Percentiles rank a stretch among this genome's conserved stretches.
Evolutionary conservation across 2,329 filamentous ascomycete genomes (phyloP).

Genomic region (Arthroderma sp.): DNA sequence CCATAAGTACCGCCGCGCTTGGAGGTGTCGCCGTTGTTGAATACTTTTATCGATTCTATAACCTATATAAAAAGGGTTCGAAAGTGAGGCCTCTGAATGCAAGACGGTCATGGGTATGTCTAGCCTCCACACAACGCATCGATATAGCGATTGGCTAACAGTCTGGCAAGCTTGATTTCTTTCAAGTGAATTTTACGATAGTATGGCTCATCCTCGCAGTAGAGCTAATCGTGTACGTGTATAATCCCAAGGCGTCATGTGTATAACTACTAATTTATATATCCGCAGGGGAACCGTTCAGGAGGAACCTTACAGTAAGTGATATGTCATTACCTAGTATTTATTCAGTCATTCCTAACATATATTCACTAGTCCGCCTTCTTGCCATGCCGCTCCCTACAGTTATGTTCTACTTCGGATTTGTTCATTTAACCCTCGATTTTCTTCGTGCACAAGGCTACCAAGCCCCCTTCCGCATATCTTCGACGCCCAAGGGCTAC

Average conservation of each 20-base stretch:
- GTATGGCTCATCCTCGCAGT: constrained; percentile 35
- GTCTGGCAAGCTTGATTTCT: constrained; percentile 31
- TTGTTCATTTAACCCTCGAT: constrained; percentile 32
- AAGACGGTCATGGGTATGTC: constrained; percentile 31
- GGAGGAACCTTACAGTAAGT: constrained; percentile 29
- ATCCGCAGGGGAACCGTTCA: constrained; percentile 30
- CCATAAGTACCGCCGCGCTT: constrained; percentile 31
- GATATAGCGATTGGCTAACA: constrained; percentile 5
- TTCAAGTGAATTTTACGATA: constrained; percentile 36
- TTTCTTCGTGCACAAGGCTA: constrained; percentile 32
- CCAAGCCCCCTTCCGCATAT: constrained; percentile 50
- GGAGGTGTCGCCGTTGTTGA: constrained; percentile 34
- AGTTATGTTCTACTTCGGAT: constrained; percentile 37
- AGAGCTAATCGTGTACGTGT: constrained; percentile 32
- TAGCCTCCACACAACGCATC: neutral
- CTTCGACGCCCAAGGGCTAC: constrained; percentile 49
- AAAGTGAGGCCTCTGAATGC: constrained; percentile 31
- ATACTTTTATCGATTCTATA: constrained; percentile 33
- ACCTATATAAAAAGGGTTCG: constrained; percentile 29
- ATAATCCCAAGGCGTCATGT: neutral
- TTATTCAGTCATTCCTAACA: constrained; percentile 2
- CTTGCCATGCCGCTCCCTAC: constrained; percentile 35
- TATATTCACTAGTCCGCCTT: constrained; percentile 25
- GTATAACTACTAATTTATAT: neutral
- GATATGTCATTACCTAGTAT: neutral